Base-by-base conservation (phyloP, 2,329 filamentous ascomycete genomes). In the Ophiosphaerella herpotricha region DNA sequence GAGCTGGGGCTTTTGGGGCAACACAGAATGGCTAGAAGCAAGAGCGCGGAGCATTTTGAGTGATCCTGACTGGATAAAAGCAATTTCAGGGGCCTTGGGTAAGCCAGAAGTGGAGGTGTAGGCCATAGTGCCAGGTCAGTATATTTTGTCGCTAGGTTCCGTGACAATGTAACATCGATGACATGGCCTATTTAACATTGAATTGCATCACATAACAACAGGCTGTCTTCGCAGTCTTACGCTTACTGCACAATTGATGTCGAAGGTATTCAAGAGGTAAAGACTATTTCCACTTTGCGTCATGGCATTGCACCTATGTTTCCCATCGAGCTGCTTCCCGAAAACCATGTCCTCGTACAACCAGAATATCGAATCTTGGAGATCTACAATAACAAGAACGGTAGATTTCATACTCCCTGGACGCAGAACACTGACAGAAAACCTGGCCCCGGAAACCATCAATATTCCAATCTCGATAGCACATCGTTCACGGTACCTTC, bases 1-100 rank as follows among this genome's bases (percentile, higher is more conserved):
- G 2, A 70, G 71, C 18, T 72, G 69, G 69, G 69, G 69, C 1
- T 71, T 72, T 33, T 72, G 69, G 69, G 69, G 69, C 1, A 70
- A 72, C 16, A 71, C 67, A 0, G 62, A 66, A 36, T 72, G 69
- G 69, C 48, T 72, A 16, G 69, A 71, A 32, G 66, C 68, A 37
- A 57, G 69, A 13, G 69, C 65, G 1, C 48, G 68, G 4, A 56
- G 39, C 29, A 67, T 71, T 1, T 35, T 72, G 45, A 54, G 56
- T 23, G 57, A 70, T 32, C 23, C 55, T 13, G 48, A 43, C 7
- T 71, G 65, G 67, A 60, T 42, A 21, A 40, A 54, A 0, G 43
- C 41, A 1, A 41, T 70, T 33, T 4, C 2, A 24, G 23, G 12
- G 7, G 11, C 26, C 9, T 7, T 5, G 6, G 9, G 26, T 11